Conservation (phyloP, 805 yeast species). For the Metschnikowia arizonensis region DNA sequence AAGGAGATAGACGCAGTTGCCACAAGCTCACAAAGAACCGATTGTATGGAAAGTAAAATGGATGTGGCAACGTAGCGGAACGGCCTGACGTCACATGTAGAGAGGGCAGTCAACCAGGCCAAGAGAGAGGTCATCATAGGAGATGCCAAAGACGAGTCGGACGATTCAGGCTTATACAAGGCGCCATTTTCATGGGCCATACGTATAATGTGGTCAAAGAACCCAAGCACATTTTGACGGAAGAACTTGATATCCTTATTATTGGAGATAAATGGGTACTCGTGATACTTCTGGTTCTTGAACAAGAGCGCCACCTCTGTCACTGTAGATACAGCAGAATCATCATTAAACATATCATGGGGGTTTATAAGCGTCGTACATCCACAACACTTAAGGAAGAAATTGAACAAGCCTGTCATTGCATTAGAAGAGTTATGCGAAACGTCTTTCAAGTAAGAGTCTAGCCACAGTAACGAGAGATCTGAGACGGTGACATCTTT, state of each 20-base stretch:
- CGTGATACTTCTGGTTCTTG: slow-evolving; percentile 57
- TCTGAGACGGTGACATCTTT: slow-evolving; percentile 31
- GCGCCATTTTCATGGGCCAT: slow-evolving; percentile 60
- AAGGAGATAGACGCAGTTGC: slow-evolving; percentile 32
- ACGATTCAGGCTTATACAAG: slow-evolving; percentile 37
- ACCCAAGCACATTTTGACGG: slow-evolving; percentile 46
- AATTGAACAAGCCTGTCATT: slow-evolving; percentile 60
- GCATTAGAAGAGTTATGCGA: slow-evolving; percentile 28
- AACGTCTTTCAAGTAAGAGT: slow-evolving; percentile 24
- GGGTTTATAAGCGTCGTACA: slow-evolving; percentile 61
- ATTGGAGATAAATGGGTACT: slow-evolving; percentile 61
- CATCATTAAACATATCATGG: slow-evolving; percentile 70
- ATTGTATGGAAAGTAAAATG: slow-evolving; percentile 55
- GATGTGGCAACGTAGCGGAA: slow-evolving; percentile 65
- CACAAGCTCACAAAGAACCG: slow-evolving; percentile 51
- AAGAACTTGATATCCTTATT: slow-evolving; percentile 46
- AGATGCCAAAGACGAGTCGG: slow-evolving; percentile 26
- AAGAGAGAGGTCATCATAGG: slow-evolving; percentile 52
- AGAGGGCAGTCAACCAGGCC: slow-evolving; percentile 72
- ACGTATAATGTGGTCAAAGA: slow-evolving; percentile 49
- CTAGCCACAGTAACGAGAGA: slow-evolving; percentile 39
- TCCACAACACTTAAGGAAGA: slow-evolving; percentile 68
- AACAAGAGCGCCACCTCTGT: slow-evolving; percentile 66
- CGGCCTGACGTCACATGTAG: slow-evolving; percentile 66
- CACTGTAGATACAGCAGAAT: slow-evolving; percentile 68